phyloP scores from a whole-genome alignment of 2,329 filamentous ascomycete species.

The Xylaria sp. region DNA sequence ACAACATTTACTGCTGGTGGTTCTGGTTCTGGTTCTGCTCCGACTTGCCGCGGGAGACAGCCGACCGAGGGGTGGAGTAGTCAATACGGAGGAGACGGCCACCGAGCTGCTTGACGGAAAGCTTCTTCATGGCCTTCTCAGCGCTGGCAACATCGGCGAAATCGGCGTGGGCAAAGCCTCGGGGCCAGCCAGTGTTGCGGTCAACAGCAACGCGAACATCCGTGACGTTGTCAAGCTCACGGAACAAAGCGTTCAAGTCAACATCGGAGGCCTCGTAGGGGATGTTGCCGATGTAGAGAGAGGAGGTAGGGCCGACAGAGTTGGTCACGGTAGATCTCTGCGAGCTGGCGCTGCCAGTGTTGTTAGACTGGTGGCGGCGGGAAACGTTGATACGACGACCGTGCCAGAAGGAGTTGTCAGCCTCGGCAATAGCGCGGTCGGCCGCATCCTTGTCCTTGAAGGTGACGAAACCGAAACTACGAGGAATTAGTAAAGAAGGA shows the following conservation, averaged over 20 bases:
- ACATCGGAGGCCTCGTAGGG: slow-evolving; percentile 79
- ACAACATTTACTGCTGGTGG: background rate
- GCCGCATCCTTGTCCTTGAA: slow-evolving; percentile 19
- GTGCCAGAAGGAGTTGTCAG: slow-evolving; percentile 33
- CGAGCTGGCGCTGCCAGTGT: no score
- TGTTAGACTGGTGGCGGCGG: slow-evolving; percentile 8
- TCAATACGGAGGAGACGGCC: slow-evolving; percentile 62
- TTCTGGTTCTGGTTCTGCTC: background rate
- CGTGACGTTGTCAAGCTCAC: slow-evolving; percentile 60
- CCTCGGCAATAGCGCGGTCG: slow-evolving; percentile 24
- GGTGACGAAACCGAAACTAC: slow-evolving; percentile 31
- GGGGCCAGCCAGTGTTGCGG: slow-evolving; percentile 69
- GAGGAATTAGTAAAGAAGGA: slow-evolving; percentile 13
- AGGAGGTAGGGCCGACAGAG: slow-evolving; percentile 47
- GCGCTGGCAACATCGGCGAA: slow-evolving; percentile 66
- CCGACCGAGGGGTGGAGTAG: slow-evolving; percentile 40
- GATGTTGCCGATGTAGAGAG: slow-evolving; percentile 80
- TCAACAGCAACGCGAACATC: slow-evolving; percentile 82
- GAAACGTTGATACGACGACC: slow-evolving; percentile 31
- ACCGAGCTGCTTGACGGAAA: slow-evolving; percentile 56
- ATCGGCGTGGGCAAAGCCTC: slow-evolving; percentile 81
- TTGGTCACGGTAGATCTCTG: background rate
- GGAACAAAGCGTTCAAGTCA: slow-evolving; percentile 75
- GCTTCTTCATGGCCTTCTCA: slow-evolving; percentile 49
- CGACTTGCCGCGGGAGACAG: background rate